A percentile compares a stretch with the other conserved stretches of the same genome.
Evolutionary conservation across 495 filamentous ascomycete species (phyloP).

Genomic region (Aspergillus ostianus): DNA sequence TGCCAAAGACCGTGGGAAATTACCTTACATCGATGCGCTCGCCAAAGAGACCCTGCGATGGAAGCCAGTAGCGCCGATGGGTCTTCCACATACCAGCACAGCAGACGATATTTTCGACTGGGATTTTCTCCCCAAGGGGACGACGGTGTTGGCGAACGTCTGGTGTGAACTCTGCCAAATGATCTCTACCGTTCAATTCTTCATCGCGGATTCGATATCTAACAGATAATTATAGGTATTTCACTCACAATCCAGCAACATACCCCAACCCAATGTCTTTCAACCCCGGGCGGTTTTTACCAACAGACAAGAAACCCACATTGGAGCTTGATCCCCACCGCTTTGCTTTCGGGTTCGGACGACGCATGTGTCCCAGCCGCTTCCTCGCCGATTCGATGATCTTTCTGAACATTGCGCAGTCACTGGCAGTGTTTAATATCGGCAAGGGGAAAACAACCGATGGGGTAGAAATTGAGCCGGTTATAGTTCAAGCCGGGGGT

Average conservation of each 20-base stretch:
- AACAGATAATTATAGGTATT: conserved; percentile 27
- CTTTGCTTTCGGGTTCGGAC: conserved; percentile 47
- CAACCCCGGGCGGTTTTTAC: conserved; percentile 38
- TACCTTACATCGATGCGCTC: conserved; percentile 44
- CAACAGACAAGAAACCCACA: conserved; percentile 1
- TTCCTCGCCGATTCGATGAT: conserved; percentile 34
- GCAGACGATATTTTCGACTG: conserved; percentile 54
- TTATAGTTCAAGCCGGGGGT: conserved; percentile 33
- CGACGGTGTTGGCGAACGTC: conserved; percentile 46
- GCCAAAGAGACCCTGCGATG: conserved; percentile 46
- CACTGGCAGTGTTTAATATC: conserved; percentile 41
- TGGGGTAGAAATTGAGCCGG: conserved; percentile 25
- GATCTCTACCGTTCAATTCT: not conserved
- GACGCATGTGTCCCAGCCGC: conserved; percentile 40
- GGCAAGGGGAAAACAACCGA: conserved; percentile 27
- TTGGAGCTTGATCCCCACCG: conserved; percentile 25
- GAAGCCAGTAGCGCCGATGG: conserved; percentile 42
- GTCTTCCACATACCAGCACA: conserved; percentile 53
- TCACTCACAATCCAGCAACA: conserved; percentile 19
- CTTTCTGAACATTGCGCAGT: conserved; percentile 33
- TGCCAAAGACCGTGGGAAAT: conserved; percentile 25
- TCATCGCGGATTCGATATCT: not conserved
- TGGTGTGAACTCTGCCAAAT: conserved; percentile 37
- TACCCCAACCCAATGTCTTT: conserved; percentile 22
- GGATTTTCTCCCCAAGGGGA: conserved; percentile 50